Percentiles rank a stretch among this genome's conserved stretches.
Conservation (phyloP, 306 rosid genomes). For the Dryas octopetala region DNA sequence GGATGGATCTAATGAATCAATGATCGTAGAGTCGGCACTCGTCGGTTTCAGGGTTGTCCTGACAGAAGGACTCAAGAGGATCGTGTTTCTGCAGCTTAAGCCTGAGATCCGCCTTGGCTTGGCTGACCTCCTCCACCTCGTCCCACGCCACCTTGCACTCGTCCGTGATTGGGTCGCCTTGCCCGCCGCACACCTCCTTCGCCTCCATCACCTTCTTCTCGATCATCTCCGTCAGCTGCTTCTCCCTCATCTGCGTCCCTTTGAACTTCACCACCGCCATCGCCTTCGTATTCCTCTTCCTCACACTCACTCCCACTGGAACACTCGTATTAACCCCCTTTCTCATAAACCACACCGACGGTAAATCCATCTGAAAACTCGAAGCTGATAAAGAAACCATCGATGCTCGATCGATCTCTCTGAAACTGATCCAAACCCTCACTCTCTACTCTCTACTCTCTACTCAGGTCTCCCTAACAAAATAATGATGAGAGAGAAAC, state of each 20-base stretch:
- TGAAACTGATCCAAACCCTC: too few species aligned
- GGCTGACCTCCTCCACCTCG: conserved; percentile 52
- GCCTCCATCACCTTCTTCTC: conserved; percentile 52
- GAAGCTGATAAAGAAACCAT: too few species aligned
- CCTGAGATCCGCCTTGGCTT: conserved; percentile 48
- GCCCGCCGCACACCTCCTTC: conserved; percentile 32
- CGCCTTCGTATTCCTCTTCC: conserved; percentile 3
- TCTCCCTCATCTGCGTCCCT: conserved; percentile 45
- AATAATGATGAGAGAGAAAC: too few species aligned
- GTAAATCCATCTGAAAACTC: too few species aligned
- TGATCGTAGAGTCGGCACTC: conserved; percentile 41
- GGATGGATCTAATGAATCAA: background rate
- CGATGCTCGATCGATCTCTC: too few species aligned
- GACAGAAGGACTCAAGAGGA: conserved; percentile 43
- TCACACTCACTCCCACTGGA: background rate
- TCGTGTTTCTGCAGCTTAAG: conserved; percentile 36
- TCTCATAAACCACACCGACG: too few species aligned
- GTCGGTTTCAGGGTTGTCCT: conserved; percentile 41
- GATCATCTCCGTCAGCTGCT: conserved; percentile 40
- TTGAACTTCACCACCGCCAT: conserved; percentile 36
- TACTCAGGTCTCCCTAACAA: too few species aligned
- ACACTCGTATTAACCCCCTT: too few species aligned
- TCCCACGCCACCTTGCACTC: conserved; percentile 57
- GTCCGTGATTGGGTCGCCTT: conserved; percentile 31
- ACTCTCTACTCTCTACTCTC: too few species aligned